These are phyloP conservation scores for Mucuna pruriens DNA, from an alignment of 306 rosid species.

Conservation along the genomic window DNA sequence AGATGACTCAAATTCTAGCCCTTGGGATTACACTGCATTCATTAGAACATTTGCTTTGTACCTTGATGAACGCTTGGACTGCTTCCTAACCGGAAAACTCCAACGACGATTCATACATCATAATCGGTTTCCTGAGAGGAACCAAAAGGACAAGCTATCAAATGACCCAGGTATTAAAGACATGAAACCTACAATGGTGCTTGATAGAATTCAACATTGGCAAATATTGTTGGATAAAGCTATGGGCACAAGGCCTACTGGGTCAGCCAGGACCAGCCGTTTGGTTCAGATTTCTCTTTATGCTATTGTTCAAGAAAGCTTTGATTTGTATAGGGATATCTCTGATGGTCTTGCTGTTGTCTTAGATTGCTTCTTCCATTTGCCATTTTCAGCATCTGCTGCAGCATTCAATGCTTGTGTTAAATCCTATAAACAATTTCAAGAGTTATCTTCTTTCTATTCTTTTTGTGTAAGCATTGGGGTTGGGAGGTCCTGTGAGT, in stretches of 20 bases:
- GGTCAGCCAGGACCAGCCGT: constrained; percentile 57
- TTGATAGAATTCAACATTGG: constrained; percentile 66
- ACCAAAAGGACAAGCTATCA: background rate
- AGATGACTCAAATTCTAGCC: constrained; percentile 77
- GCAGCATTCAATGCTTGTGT: constrained; percentile 71
- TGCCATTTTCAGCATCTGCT: constrained; percentile 62
- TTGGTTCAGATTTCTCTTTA: constrained; percentile 62
- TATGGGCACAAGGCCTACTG: constrained; percentile 63
- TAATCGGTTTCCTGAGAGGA: background rate
- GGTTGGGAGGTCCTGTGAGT: constrained; percentile 87
- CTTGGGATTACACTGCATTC: constrained; percentile 80
- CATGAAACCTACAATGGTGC: constrained; percentile 69
- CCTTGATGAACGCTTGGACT: constrained; percentile 82
- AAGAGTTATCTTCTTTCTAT: constrained; percentile 67
- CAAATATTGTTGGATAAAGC: constrained; percentile 82
- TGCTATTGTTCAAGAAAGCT: constrained; percentile 82
- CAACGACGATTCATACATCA: constrained; percentile 55
- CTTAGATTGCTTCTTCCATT: constrained; percentile 72
- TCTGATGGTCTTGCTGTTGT: constrained; percentile 72
- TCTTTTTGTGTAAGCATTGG: constrained; percentile 60
- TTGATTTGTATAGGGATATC: constrained; percentile 71
- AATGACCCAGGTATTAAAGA: constrained; percentile 57
- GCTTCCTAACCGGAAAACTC: constrained; percentile 80
- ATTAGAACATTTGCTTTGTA: constrained; percentile 73
- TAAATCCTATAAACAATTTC: constrained; percentile 77